Conservation (phyloP, 177 flowering plant species). For the Telopea speciosissima region DNA sequence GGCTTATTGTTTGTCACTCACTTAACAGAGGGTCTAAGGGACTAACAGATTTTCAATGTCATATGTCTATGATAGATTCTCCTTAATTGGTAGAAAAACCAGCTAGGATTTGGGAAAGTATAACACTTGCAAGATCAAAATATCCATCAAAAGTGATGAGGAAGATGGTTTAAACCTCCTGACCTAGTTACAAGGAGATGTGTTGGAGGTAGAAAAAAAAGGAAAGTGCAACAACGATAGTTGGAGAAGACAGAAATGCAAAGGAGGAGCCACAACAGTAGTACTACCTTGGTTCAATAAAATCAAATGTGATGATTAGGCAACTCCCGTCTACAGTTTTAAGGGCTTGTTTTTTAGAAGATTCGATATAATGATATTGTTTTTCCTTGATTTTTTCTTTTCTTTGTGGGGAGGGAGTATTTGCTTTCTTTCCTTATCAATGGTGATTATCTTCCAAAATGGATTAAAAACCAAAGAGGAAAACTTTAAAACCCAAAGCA, state of each 20-base stretch:
- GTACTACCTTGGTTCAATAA: constrained; percentile 41
- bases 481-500: too few species aligned
- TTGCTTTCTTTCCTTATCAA: too few species aligned
- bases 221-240: neutral
- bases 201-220: neutral
- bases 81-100: neutral
- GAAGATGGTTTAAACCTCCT: neutral
- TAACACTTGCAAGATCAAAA: neutral
- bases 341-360: too few species aligned
- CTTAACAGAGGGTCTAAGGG: too few species aligned
- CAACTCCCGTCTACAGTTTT: constrained; percentile 73
- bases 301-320: constrained; percentile 42
- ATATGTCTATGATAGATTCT: too few species aligned
- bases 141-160: neutral
- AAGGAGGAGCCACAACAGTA: constrained; percentile 14
- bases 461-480: too few species aligned
- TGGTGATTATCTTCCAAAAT: too few species aligned
- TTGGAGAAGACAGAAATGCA: neutral
- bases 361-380: too few species aligned
- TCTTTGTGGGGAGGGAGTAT: too few species aligned
- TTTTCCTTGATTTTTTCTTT: too few species aligned
- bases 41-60: neutral
- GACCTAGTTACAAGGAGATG: neutral
- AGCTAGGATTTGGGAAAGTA: neutral
- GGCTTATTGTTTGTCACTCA: neutral